Base-by-base conservation (phyloP, 208 protist genomes). In the Leptomonas seymouri region DNA sequence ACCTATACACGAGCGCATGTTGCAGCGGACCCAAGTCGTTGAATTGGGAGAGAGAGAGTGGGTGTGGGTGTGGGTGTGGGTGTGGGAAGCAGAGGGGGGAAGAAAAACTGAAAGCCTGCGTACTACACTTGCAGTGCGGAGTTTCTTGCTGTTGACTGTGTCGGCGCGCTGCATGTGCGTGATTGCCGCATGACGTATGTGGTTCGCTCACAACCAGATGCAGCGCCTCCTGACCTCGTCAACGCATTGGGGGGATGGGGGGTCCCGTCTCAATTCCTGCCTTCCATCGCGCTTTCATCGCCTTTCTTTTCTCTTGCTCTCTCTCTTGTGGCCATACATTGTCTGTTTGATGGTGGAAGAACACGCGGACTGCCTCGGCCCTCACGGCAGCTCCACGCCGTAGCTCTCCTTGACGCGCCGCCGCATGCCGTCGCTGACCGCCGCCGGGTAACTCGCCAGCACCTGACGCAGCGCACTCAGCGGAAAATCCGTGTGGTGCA, bases 351-450 rank as follows among this genome's bases (percentile, higher is more conserved):
- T 39, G 28, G 39, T 59, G 21, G 27, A 53, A 28, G 20, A 56
- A 56, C 4, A 55, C 34, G 28, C 18, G 28, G 51, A 36, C 28
- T 31, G 9, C 11, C 36, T 20, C 15, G 1, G 15, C 23, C 15
- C 0, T 62, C 57, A 62, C 9, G 57, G 56, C 41, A 53, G 16
- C 48, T 71, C 34, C 1, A 77, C 15, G 31, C 45, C 30, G 20
- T 81, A 84, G 39, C 62, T 49, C 25, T 68, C 69, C 30, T 74
- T 67, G 0, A 78, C 65, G 30, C 80, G 77, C 36, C 66, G 66
- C n/a, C 66, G 49, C 53, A 93, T 73, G n/a, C 85, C 81, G 6
- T 81, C 71, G 73, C 88, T 93, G 25, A 75, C 62, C 9, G 78
- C 82, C 2, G 64, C 54, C 4, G 80, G 81, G 39, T 85, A 81